These are phyloP conservation scores for Solanum hybrid DNA, from an alignment of 305 asterid species.

Conservation along the genomic window DNA sequence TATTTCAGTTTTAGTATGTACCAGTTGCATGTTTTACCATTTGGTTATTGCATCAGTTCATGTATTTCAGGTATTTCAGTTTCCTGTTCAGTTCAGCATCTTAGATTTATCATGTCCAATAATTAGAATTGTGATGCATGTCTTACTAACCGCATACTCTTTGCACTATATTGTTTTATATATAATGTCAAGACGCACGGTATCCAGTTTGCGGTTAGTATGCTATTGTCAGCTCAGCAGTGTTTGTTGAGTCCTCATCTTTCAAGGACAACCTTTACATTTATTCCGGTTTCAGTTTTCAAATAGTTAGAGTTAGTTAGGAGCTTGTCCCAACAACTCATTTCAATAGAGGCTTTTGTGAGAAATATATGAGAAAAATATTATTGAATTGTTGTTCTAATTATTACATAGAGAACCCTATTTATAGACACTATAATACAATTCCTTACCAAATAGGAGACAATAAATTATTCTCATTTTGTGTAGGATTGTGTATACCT, in stretches of 20 bases:
- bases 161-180: not conserved
- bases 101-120: not conserved
- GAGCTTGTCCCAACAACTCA: not conserved
- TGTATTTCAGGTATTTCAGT: not conserved
- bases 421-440: no score
- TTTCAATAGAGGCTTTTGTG: not conserved
- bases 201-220: not conserved
- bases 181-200: not conserved
- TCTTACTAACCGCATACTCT: not conserved
- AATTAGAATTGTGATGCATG: not conserved
- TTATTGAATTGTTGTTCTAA: no score
- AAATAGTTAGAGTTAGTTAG: not conserved
- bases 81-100: not conserved
- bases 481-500: no score
- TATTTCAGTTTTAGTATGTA: not conserved
- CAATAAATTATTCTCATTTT: no score
- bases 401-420: no score
- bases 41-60: not conserved
- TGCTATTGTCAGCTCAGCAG: not conserved
- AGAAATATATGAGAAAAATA: no score
- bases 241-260: not conserved
- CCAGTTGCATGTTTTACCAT: not conserved
- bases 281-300: not conserved
- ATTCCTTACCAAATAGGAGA: no score
- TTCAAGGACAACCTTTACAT: not conserved